phyloP scores from a whole-genome alignment of 306 rosid species.

The Cucumis melo region DNA sequence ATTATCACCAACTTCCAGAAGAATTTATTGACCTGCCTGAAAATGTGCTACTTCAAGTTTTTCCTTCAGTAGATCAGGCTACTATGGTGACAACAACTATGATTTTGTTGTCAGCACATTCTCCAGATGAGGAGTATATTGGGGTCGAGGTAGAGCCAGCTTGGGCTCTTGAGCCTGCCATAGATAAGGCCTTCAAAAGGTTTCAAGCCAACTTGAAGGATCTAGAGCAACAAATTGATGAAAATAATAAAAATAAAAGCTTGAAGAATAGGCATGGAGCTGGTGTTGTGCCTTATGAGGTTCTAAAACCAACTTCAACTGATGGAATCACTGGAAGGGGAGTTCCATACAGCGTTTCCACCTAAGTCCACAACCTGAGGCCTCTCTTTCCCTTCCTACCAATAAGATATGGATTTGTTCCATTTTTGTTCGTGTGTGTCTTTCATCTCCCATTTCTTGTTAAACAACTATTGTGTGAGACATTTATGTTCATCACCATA shows the following conservation, averaged over 20 bases:
- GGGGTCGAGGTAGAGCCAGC: constrained; percentile 47
- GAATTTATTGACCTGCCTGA: constrained; percentile 36
- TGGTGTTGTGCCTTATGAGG: constrained; percentile 59
- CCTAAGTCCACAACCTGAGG: constrained; percentile 4
- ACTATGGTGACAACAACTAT: constrained; percentile 34
- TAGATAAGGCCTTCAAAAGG: constrained; percentile 32
- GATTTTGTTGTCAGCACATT: constrained; percentile 51
- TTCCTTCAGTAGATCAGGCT: constrained; percentile 60
- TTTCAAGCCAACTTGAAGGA: constrained; percentile 28
- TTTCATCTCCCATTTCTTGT: too few species aligned
- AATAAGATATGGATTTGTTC: too few species aligned
- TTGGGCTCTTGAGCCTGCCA: constrained; percentile 40
- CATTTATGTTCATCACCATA: too few species aligned
- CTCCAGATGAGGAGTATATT: constrained; percentile 68
- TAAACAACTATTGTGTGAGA: too few species aligned
- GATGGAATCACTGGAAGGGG: constrained; percentile 63
- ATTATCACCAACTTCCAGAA: constrained; percentile 33
- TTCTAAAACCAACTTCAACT: constrained; percentile 56
- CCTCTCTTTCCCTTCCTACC: too few species aligned
- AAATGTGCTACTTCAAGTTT: constrained; percentile 15
- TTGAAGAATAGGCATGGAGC: constrained; percentile 69
- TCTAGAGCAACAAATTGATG: constrained; percentile 37
- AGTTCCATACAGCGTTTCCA: constrained; percentile 72
- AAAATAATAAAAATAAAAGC: constrained; percentile 22
- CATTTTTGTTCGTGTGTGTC: too few species aligned